phyloP scores from a whole-genome alignment of 139 green algal genomes.

The Picocystis salinarum region DNA sequence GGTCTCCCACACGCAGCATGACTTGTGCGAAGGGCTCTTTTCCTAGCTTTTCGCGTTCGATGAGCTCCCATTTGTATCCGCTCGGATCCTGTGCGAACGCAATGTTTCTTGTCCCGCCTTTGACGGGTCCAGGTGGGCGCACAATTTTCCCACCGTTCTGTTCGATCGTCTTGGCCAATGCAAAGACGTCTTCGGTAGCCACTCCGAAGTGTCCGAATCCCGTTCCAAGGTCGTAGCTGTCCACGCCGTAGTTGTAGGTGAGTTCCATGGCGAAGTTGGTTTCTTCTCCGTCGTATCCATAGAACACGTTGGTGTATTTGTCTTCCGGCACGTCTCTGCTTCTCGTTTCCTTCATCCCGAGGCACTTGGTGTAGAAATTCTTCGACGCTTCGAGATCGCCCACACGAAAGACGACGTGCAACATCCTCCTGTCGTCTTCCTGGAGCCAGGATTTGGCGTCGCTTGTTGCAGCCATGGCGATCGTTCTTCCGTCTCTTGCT shows the following conservation, averaged over 20 bases:
- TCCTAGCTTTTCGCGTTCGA: slow-evolving; percentile 30
- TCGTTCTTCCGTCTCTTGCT: too few relatives aligned
- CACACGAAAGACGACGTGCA: slow-evolving; percentile 63
- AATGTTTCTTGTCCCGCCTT: slow-evolving; percentile 66
- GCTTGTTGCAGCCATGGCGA: too few relatives aligned
- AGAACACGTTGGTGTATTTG: slow-evolving; percentile 65
- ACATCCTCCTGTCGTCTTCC: slow-evolving; percentile 50
- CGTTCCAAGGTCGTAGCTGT: slow-evolving; percentile 60
- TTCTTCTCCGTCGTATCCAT: slow-evolving; percentile 43
- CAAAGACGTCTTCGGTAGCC: slow-evolving; percentile 47
- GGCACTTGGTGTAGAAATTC: slow-evolving; percentile 35
- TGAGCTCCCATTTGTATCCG: slow-evolving; percentile 75
- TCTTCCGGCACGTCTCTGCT: slow-evolving; percentile 62
- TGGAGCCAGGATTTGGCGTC: slow-evolving; percentile 4
- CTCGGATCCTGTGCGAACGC: slow-evolving; percentile 77
- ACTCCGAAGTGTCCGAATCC: slow-evolving; percentile 85
- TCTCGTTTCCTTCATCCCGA: slow-evolving; percentile 59
- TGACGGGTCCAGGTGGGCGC: slow-evolving; percentile 67
- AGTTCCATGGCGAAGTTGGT: slow-evolving; percentile 41
- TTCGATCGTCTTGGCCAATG: slow-evolving; percentile 39
- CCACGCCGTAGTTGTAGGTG: slow-evolving; percentile 50
- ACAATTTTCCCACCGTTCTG: slow-evolving; percentile 35
- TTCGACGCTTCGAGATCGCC: slow-evolving; percentile 41
- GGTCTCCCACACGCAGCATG: slow-evolving; percentile 71
- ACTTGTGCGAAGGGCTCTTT: slow-evolving; percentile 66